Conservation (phyloP, 139 green algal genomes). For the Coelastrella sp. region DNA sequence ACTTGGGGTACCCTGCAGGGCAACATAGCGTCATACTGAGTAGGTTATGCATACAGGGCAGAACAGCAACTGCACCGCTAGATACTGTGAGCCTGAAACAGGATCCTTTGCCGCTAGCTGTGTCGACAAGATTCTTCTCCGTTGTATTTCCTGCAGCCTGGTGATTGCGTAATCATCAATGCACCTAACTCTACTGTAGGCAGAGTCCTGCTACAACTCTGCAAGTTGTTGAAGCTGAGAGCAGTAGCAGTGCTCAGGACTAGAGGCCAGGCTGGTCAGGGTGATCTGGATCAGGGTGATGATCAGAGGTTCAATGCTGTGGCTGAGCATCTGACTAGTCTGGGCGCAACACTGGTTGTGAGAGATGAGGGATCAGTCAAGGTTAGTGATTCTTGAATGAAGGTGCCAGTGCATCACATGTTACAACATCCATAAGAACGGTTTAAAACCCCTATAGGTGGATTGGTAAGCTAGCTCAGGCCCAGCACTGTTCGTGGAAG, state of each 20-base stretch:
- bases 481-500: too few relatives aligned
- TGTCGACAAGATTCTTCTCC: background rate
- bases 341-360: conserved; percentile 83
- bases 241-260: conserved; percentile 58
- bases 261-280: background rate
- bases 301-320: background rate
- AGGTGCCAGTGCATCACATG: background rate
- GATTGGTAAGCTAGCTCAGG: too few relatives aligned
- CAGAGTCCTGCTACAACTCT: conserved; percentile 87
- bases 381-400: conserved; percentile 49
- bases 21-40: too few relatives aligned
- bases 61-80: too few relatives aligned
- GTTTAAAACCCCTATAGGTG: too few relatives aligned
- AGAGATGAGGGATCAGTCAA: conserved; percentile 74
- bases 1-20: too few relatives aligned
- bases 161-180: conserved; percentile 92
- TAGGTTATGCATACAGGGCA: too few relatives aligned
- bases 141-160: conserved; percentile 66
- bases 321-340: conserved; percentile 58
- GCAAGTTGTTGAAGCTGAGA: conserved; percentile 80
- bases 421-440: too few relatives aligned
- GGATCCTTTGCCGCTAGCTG: background rate
- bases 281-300: too few relatives aligned
- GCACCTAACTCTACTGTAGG: conserved; percentile 86
- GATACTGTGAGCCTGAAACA: too few relatives aligned